Evolutionary conservation across 192 early-diverging fungal species (phyloP).

Genomic region (Backusella australiensis): DNA sequence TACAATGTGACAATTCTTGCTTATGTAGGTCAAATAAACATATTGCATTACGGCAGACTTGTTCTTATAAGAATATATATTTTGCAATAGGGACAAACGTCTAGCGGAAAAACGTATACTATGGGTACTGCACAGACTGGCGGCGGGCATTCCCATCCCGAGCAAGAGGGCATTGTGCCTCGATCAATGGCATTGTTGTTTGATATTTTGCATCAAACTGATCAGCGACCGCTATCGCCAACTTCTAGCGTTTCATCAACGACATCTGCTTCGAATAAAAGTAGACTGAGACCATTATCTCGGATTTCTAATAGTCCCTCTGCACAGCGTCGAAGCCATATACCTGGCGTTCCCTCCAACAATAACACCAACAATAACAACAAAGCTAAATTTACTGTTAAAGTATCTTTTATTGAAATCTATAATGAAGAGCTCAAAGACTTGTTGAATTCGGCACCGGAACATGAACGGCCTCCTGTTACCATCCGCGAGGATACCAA

Average conservation of each 20-base stretch:
- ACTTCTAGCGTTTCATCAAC: slow-evolving; percentile 81
- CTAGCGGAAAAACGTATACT: slow-evolving; percentile 93
- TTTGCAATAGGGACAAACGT: slow-evolving; percentile 66
- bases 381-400: slow-evolving; percentile 38
- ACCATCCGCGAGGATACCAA: slow-evolving; percentile 80
- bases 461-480: slow-evolving; percentile 57
- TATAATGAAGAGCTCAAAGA: slow-evolving; percentile 97
- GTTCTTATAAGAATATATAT: background rate
- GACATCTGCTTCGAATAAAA: slow-evolving; percentile 31
- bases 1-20: slow-evolving; percentile 96
- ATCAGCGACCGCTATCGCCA: slow-evolving; percentile 90
- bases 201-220: slow-evolving; percentile 55
- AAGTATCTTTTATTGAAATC: slow-evolving; percentile 90
- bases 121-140: slow-evolving; percentile 77
- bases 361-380: background rate
- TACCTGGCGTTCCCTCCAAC: background rate
- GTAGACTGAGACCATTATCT: slow-evolving; percentile 25
- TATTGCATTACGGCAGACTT: slow-evolving; percentile 4
- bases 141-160: slow-evolving; percentile 18
- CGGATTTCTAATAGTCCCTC: slow-evolving; percentile 12
- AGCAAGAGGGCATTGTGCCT: slow-evolving; percentile 61
- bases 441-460: slow-evolving; percentile 64
- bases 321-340: background rate
- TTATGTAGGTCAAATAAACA: slow-evolving; percentile 51
- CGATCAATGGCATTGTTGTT: slow-evolving; percentile 69